Conservation (phyloP, 1,284 basidiomycete genomes). For the Fomitopsis pinicola region DNA sequence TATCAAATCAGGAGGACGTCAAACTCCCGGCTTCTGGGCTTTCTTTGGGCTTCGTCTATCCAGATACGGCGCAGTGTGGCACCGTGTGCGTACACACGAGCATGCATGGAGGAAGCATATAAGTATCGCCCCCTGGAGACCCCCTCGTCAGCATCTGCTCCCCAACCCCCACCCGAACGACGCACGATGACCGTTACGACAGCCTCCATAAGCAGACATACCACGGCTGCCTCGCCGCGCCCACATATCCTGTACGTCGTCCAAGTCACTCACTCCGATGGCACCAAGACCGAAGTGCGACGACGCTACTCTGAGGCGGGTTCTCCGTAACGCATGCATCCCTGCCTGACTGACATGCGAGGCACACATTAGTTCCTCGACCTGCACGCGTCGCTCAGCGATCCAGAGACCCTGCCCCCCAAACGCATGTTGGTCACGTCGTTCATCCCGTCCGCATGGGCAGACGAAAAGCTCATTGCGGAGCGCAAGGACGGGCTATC, state of each 20-base stretch:
- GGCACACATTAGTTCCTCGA: conserved; percentile 35
- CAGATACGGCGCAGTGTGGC: too few relatives aligned
- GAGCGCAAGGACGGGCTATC: conserved; percentile 47
- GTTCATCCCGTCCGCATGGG: conserved; percentile 49
- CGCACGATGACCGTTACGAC: conserved; percentile 13
- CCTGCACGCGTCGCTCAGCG: conserved; percentile 33
- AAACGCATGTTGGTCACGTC: conserved; percentile 44
- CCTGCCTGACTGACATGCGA: neutral
- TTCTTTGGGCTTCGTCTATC: too few relatives aligned
- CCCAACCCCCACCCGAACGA: neutral
- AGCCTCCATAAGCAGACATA: conserved; percentile 38
- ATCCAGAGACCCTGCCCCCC: conserved; percentile 41
- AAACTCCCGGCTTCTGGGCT: too few relatives aligned
- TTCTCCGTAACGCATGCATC: conserved; percentile 7
- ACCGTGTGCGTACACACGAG: too few relatives aligned
- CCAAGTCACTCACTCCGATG: conserved; percentile 31
- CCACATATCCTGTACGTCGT: conserved; percentile 48
- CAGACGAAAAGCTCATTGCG: conserved; percentile 45
- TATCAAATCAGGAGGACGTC: too few relatives aligned
- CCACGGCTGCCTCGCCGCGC: conserved; percentile 44
- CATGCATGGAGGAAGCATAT: too few relatives aligned
- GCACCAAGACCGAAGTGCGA: conserved; percentile 29
- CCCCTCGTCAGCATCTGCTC: neutral
- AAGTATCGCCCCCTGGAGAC: neutral
- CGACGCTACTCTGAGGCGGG: conserved; percentile 47